Evolutionary conservation across 129 eudicot species (phyloP).

Genomic region (Arctium minus): DNA sequence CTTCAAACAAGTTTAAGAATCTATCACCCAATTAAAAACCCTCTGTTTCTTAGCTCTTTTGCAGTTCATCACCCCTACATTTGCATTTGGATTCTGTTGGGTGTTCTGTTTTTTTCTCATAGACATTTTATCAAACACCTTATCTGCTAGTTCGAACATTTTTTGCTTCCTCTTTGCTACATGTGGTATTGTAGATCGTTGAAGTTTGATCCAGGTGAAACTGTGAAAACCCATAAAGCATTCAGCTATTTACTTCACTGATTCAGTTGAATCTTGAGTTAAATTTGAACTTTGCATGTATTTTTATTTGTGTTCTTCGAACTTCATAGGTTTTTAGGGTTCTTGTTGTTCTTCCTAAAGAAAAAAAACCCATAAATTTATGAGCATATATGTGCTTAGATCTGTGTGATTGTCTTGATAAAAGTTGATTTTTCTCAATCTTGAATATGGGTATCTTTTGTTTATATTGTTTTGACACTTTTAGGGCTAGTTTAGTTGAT

Average conservation of each 20-base stretch:
- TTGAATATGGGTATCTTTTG: slow-evolving; percentile 5
- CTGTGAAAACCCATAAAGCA: background rate
- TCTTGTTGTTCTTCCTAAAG: slow-evolving; percentile 11
- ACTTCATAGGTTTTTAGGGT: background rate
- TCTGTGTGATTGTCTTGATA: slow-evolving; percentile 8
- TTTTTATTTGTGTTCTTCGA: background rate
- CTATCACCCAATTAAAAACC: slow-evolving; percentile 15
- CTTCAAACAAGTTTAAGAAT: slow-evolving; percentile 25
- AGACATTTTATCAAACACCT: slow-evolving; percentile 10
- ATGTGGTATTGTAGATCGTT: slow-evolving; percentile 9
- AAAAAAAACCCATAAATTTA: background rate
- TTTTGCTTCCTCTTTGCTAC: background rate
- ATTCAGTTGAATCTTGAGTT: background rate
- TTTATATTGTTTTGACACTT: background rate
- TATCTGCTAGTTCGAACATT: slow-evolving; percentile 13
- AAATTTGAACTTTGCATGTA: slow-evolving; percentile 3
- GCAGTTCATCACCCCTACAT: slow-evolving; percentile 3
- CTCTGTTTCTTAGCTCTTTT: slow-evolving; percentile 14
- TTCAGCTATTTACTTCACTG: background rate
- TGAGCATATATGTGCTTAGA: background rate
- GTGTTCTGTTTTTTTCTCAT: background rate
- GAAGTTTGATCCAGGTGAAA: background rate
- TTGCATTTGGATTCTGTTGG: slow-evolving; percentile 11
- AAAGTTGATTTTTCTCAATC: background rate
- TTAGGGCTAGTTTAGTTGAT: background rate